Percentiles rank a stretch among this genome's conserved stretches.
Evolutionary conservation across 2,329 filamentous ascomycete species (phyloP).

Genomic region (Phialemoniopsis sp.): DNA sequence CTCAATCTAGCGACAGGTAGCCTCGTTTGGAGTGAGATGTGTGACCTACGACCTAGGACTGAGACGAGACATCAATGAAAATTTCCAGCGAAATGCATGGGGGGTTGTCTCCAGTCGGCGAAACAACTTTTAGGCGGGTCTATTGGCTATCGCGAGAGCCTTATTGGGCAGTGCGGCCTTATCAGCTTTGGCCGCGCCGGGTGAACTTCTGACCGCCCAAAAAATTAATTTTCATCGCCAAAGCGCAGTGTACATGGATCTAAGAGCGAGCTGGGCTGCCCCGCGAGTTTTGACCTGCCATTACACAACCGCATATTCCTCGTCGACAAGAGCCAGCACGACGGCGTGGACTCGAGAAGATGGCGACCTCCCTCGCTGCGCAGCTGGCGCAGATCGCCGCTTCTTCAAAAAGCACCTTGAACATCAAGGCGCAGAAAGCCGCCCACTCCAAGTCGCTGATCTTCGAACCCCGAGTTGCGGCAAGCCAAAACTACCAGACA

Average conservation of each 20-base stretch:
- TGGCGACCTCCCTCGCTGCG: conserved; percentile 69
- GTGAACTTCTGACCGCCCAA: neutral
- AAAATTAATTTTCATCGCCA: neutral
- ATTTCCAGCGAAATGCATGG: too few species aligned
- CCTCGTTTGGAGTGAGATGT: conserved; percentile 4
- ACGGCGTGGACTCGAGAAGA: conserved; percentile 2
- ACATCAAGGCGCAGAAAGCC: conserved; percentile 88
- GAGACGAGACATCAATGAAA: too few species aligned
- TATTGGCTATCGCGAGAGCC: neutral
- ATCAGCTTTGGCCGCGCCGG: neutral
- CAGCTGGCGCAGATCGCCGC: conserved; percentile 92
- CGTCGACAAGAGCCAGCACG: neutral
- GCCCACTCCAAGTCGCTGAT: conserved; percentile 93
- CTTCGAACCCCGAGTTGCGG: conserved; percentile 81
- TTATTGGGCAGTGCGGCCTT: neutral
- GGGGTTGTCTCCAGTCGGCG: too few species aligned
- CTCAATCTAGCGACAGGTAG: neutral
- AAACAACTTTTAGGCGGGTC: too few species aligned
- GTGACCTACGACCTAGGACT: too few species aligned
- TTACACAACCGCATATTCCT: neutral
- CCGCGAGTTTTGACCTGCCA: neutral
- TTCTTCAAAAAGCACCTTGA: conserved; percentile 84
- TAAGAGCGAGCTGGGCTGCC: neutral
- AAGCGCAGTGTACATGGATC: neutral
- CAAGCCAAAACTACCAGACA: conserved; percentile 84